These are phyloP conservation scores for Craspedostauros australis DNA, from an alignment of 108 stramenopile genomes.

Conservation along the genomic window DNA sequence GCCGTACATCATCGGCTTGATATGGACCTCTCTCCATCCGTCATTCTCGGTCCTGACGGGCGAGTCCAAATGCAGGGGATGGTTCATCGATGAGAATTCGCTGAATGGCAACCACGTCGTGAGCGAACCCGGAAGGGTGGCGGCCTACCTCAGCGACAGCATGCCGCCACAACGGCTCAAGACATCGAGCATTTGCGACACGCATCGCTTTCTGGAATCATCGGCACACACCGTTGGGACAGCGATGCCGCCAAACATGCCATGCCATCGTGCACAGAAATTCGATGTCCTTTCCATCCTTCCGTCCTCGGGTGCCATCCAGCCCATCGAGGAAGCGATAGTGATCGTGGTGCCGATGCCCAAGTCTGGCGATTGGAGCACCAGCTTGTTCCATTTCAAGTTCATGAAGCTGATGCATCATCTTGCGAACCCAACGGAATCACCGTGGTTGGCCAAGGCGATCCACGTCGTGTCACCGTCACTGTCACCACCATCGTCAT, in stretches of 20 bases:
- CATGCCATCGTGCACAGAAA: too few species aligned
- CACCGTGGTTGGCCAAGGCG: conserved; percentile 77
- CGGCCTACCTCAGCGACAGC: background rate
- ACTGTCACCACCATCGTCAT: too few species aligned
- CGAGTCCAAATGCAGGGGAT: conserved; percentile 70
- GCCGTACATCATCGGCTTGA: conserved; percentile 60
- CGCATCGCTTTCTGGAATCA: conserved; percentile 6
- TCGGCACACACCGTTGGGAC: conserved; percentile 13
- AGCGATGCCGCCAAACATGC: background rate
- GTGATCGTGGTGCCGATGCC: conserved; percentile 50
- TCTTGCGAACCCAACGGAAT: conserved; percentile 32
- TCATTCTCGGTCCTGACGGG: conserved; percentile 67
- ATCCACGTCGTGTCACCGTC: conserved; percentile 61
- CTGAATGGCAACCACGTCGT: conserved; percentile 10
- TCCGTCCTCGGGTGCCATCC: conserved; percentile 28
- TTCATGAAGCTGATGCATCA: conserved; percentile 43
- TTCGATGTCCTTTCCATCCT: conserved; percentile 51
- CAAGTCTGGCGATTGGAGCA: conserved; percentile 28
- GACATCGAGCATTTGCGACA: background rate
- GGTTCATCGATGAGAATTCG: conserved; percentile 77
- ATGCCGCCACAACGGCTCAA: background rate
- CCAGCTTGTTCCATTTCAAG: conserved; percentile 39
- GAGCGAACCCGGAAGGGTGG: background rate
- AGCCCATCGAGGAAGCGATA: conserved; percentile 59
- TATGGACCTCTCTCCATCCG: conserved; percentile 68